Percentiles rank a stretch among this genome's conserved stretches.
Evolutionary conservation across 2,329 filamentous ascomycete genomes (phyloP).

Genomic region (Zasmidium citrigriseum): DNA sequence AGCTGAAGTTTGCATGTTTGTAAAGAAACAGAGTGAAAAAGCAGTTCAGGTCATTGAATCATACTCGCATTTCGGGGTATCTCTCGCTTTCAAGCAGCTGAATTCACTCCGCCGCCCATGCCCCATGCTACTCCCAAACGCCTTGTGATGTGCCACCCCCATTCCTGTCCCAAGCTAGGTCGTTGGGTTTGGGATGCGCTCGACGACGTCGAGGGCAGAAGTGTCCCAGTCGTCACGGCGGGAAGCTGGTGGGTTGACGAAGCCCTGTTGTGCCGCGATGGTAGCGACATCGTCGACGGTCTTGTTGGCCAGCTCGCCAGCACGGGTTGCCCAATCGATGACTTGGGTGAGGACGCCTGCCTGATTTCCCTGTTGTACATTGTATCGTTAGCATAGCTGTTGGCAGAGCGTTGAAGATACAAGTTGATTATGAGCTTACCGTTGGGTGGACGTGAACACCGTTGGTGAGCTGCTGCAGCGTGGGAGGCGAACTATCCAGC

Average conservation of each 20-base stretch:
- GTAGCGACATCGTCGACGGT: not conserved
- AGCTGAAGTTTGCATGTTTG: no score
- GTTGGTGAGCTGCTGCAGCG: not conserved
- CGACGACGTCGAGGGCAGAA: not conserved
- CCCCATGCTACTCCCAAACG: no score
- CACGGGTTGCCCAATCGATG: not conserved
- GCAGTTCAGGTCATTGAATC: no score
- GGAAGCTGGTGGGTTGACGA: not conserved
- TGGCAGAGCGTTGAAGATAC: not conserved
- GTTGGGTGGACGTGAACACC: not conserved
- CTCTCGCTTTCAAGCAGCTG: no score
- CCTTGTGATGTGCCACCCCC: no score
- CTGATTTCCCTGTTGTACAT: not conserved
- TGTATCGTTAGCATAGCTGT: not conserved
- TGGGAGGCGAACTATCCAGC: not conserved
- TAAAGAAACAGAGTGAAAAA: no score
- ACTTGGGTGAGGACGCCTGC: conserved; percentile 1
- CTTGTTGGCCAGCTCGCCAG: not conserved
- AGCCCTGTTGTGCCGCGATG: not conserved
- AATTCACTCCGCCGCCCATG: no score
- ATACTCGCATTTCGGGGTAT: no score
- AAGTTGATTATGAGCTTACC: not conserved
- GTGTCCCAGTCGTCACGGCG: not conserved
- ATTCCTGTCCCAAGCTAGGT: not conserved
- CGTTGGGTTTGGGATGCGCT: not conserved